phyloP scores from a whole-genome alignment of 129 eudicot genomes.

The Glebionis coronaria region DNA sequence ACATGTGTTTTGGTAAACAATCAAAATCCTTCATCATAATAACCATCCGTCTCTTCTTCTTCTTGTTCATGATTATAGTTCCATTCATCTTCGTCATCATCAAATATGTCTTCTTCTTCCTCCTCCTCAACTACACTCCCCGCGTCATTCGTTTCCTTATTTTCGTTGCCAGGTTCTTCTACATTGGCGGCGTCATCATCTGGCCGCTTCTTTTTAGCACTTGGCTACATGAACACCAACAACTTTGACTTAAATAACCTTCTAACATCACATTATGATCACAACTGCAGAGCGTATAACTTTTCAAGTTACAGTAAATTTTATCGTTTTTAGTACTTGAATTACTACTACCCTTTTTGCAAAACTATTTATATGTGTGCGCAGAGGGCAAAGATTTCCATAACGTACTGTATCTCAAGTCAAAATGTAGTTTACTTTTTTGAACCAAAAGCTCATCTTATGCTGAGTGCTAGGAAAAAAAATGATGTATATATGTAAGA shows the following conservation, averaged over 20 bases:
- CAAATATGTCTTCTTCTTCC: no score
- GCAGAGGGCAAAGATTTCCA: background rate
- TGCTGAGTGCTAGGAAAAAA: background rate
- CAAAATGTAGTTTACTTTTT: background rate
- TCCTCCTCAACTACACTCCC: background rate
- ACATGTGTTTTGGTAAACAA: no score
- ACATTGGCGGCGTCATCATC: constrained; percentile 5
- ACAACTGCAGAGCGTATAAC: background rate
- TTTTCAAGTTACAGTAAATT: background rate
- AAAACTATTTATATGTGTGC: background rate
- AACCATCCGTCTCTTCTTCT: no score
- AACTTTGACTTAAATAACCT: no score
- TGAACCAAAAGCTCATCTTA: no score
- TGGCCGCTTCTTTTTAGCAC: constrained; percentile 17
- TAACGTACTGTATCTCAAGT: background rate
- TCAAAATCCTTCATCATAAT: no score
- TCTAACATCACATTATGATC: background rate
- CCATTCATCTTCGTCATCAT: no score
- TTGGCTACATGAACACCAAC: constrained; percentile 12
- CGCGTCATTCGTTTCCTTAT: background rate
- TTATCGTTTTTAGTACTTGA: background rate
- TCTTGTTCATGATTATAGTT: background rate
- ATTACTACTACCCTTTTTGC: background rate
- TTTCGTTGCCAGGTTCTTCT: background rate
- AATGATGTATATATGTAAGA: background rate